Conservation (phyloP, 2,329 filamentous ascomycete species). For the Camptophora hylomeconis region DNA sequence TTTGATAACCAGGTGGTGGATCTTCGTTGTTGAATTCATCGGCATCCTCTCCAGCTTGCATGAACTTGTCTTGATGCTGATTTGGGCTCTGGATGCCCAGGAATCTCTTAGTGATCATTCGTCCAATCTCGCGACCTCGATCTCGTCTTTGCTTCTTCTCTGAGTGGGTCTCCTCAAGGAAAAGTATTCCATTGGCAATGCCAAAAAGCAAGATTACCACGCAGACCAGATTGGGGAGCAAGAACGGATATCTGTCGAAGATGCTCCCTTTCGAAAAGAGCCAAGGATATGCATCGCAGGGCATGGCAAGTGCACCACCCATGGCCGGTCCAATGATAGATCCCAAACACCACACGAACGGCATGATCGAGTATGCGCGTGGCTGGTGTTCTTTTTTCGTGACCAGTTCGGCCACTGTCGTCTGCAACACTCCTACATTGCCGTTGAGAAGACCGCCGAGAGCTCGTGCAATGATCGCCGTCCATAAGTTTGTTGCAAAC, state of each 20-base stretch:
- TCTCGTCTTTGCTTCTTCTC: conserved; percentile 67
- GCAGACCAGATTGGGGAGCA: conserved; percentile 86
- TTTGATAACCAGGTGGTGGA: conserved; percentile 55
- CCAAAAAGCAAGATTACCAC: conserved; percentile 64
- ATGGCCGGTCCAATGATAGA: conserved; percentile 88
- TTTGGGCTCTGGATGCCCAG: neutral
- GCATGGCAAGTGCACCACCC: conserved; percentile 77
- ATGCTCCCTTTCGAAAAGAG: conserved; percentile 61
- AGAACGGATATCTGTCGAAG: conserved; percentile 78
- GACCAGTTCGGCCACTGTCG: conserved; percentile 85
- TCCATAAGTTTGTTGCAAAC: conserved; percentile 67
- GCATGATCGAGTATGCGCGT: conserved; percentile 93
- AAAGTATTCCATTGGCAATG: conserved; percentile 66
- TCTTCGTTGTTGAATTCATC: conserved; percentile 37
- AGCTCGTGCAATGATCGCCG: conserved; percentile 76
- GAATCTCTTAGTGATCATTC: conserved; percentile 43
- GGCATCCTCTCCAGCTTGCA: neutral
- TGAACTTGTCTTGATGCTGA: conserved; percentile 2
- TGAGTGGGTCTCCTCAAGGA: conserved; percentile 86
- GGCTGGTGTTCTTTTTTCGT: conserved; percentile 89
- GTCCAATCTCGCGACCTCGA: conserved; percentile 61
- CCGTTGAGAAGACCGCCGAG: conserved; percentile 87
- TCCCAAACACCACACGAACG: conserved; percentile 94
- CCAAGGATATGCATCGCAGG: conserved; percentile 66
- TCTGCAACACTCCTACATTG: conserved; percentile 91